Conservation (phyloP, 768 basidiomycete genomes). For the Hydnum rufescens region DNA sequence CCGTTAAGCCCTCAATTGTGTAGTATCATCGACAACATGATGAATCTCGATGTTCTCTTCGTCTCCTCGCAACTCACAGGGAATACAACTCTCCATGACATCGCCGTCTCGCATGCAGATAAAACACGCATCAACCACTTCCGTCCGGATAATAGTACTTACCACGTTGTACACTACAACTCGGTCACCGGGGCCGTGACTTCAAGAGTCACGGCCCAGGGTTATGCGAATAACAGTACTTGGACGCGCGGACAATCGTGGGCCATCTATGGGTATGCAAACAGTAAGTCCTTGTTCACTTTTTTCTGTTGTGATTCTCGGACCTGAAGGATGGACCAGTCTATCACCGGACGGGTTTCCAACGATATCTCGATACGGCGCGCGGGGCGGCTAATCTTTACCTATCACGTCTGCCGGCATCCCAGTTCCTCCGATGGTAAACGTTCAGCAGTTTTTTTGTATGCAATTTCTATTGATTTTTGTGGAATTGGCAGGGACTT, state of each 20-base stretch:
- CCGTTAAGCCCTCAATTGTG: no score
- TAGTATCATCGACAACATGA: conserved; percentile 14
- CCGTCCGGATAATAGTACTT: conserved; percentile 10
- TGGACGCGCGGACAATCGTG: conserved; percentile 60
- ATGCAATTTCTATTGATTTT: neutral
- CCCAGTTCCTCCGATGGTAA: conserved; percentile 51
- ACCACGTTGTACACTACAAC: conserved; percentile 13
- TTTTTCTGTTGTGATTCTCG: neutral
- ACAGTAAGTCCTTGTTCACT: conserved; percentile 25
- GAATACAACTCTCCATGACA: conserved; percentile 10
- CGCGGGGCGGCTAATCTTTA: conserved; percentile 40
- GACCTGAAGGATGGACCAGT: conserved; percentile 22
- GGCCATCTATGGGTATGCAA: conserved; percentile 51
- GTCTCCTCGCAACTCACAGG: conserved; percentile 2
- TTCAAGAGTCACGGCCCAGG: conserved; percentile 36
- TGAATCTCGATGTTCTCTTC: conserved; percentile 12
- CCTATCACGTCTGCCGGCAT: conserved; percentile 33
- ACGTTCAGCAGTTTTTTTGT: conserved; percentile 7
- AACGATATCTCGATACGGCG: conserved; percentile 38
- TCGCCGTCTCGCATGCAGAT: conserved; percentile 14
- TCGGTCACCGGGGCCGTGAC: conserved; percentile 34
- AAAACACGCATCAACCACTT: conserved; percentile 14
- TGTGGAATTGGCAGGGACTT: conserved; percentile 35
- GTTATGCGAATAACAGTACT: conserved; percentile 41
- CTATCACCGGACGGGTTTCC: conserved; percentile 32